These are phyloP conservation scores for Calonectria pseudoturangicola DNA, from an alignment of 2,329 filamentous ascomycete genomes.

Conservation along the genomic window DNA sequence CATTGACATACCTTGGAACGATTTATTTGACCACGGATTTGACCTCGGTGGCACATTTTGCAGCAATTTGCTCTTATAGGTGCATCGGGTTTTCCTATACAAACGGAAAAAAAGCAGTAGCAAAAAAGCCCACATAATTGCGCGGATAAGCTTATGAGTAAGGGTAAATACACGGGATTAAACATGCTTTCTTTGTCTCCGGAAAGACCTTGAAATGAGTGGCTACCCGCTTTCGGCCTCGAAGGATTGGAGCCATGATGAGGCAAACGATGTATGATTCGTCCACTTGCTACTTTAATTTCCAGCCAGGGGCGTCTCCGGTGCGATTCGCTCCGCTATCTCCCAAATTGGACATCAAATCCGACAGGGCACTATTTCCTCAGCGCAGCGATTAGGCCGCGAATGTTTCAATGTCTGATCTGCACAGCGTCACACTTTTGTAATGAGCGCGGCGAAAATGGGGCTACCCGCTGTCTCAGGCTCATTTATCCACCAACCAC, in stretches of 20 bases:
- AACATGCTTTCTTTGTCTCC: background rate
- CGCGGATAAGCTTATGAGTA: slow-evolving; percentile 14
- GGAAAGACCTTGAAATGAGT: background rate
- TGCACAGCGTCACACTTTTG: background rate
- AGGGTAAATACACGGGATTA: background rate
- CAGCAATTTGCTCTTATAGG: slow-evolving; percentile 43
- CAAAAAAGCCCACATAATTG: background rate
- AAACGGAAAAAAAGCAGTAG: background rate
- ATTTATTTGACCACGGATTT: slow-evolving; percentile 51
- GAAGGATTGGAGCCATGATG: background rate
- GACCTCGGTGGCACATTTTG: slow-evolving; percentile 47
- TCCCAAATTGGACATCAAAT: background rate
- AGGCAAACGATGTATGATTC: slow-evolving; percentile 8
- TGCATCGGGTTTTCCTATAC: background rate
- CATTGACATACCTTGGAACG: slow-evolving; percentile 52
- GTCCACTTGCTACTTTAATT: slow-evolving; percentile 19
- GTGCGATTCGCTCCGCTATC: background rate
- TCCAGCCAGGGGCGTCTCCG: slow-evolving; percentile 12
- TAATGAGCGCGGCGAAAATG: background rate
- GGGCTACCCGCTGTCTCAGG: background rate
- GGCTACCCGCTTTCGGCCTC: background rate
- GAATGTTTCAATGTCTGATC: slow-evolving; percentile 2
- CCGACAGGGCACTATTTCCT: slow-evolving; percentile 1
- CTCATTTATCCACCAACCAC: slow-evolving; percentile 16
- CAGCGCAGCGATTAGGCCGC: background rate